Conservation (phyloP, 2,329 filamentous ascomycete species). For the Sclerotinia glacialis region DNA sequence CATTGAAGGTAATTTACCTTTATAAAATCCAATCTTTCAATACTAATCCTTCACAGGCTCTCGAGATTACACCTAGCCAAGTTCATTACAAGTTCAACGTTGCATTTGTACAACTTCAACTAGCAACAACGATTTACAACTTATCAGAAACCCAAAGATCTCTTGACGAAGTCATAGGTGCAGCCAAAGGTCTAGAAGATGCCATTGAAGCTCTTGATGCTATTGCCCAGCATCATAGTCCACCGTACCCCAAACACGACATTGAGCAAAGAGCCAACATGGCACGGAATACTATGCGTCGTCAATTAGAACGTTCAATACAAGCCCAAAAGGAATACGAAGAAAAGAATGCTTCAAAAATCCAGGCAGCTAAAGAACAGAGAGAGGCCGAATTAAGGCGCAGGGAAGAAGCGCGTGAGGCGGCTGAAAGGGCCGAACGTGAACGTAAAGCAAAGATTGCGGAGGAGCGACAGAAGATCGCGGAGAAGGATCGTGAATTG, state of each 20-base stretch:
- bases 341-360: constrained; percentile 84
- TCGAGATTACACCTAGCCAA: constrained; percentile 76
- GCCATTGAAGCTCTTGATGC: constrained; percentile 73
- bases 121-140: constrained; percentile 75
- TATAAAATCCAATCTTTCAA: neutral
- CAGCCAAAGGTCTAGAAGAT: constrained; percentile 75
- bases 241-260: constrained; percentile 86
- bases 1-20: constrained; percentile 54
- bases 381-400: constrained; percentile 77
- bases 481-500: constrained; percentile 69
- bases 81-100: constrained; percentile 96
- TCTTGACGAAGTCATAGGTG: constrained; percentile 75
- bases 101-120: constrained; percentile 93
- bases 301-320: constrained; percentile 82
- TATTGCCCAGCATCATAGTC: constrained; percentile 59
- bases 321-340: constrained; percentile 88
- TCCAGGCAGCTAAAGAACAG: constrained; percentile 73
- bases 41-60: constrained; percentile 53
- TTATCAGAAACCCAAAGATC: constrained; percentile 75
- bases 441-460: constrained; percentile 77
- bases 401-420: constrained; percentile 73
- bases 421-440: constrained; percentile 64
- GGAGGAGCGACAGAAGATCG: constrained; percentile 81
- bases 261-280: constrained; percentile 96
- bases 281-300: constrained; percentile 91